Base-by-base conservation (phyloP, 1,139 yeast genomes). In the Kodamaea arcana region DNA sequence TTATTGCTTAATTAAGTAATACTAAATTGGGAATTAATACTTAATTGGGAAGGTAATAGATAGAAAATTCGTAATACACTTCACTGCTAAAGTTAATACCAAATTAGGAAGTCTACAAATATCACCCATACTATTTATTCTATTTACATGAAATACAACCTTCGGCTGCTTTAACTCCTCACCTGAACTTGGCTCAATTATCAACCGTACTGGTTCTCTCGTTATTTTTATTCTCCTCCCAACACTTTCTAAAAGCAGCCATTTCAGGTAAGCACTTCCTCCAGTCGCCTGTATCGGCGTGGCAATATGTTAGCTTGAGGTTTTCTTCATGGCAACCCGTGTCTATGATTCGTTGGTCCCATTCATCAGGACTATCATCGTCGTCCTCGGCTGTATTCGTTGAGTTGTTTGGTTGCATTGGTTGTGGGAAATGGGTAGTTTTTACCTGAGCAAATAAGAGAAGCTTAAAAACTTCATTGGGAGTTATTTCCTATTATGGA, bases 231-330 rank as follows among this genome's bases (percentile, higher is more conserved):
- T 78, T 69, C 13, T 43, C 56, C 7, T 60, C 74, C 94, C 94
- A 83, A 58, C 94, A 83, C 47, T 73, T 66, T 34, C 75, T 68
- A 51, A 83, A 82, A 2, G 75, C 83, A 29, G 68, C 66, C 84
- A 83, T 78, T 65, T 83, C 90, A 21, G 64, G 59, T 2, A 73
- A 46, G 46, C 94, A 83, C 52, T 78, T 62, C 43, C 94, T 62
- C 94, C 94, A 83, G 54, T 83, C 94, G 3, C 82, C 80, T 0
- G 78, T 81, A 44, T 83, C 92, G 6, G 90, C 88, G 52, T 82
- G 90, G 44, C 94, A 83, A 21, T 83, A 56, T 45, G 80, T 87
- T 18, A 83, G 59, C 24, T 71, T 74, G 45, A 80, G 54, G 49
- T 83, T 83, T 51, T 83, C 87, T 31, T 69, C 78, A 29, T 77